Evolutionary conservation across 495 filamentous ascomycete genomes (phyloP), one percentile per base, ranked within the genome.

Genomic region (Jackrogersella multiformis): DNA sequence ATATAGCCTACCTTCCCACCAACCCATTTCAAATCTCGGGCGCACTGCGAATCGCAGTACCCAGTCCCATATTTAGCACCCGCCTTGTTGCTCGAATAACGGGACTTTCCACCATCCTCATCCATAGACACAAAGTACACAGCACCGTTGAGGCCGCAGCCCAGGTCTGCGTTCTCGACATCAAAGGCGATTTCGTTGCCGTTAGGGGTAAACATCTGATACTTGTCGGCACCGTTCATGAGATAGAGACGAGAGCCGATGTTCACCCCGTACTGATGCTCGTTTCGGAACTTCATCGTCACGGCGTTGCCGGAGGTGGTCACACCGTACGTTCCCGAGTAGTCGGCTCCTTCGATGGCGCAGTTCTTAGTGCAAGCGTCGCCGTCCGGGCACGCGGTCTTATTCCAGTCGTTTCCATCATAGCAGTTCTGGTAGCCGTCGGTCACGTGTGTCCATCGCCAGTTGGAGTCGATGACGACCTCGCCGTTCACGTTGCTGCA

Each of bases 101-200:
- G 79, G 70, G 76, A 56, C 58, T 78, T 72, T 57, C 83, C 84
- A 64, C 85, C 84, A 69, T 86, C 83, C 16, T 68, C 73, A 55
- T 83, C 79, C 83, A 87, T 87, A 61, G 80, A 80, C 18, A 84
- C 79, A 57, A 87, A 85, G 74, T 86, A 87, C 2, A 87, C 78
- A 28, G 84, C 84, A 32, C 83, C 81, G 71, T 86, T 86, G 23
- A 87, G 68, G 32, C 85, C 85, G 69, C 83, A 87, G 30, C 59
- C 71, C 7, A 74, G 26, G 53, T 87, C 78, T 42, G 79, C 82
- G 12, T 86, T 79, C 64, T 86, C 85, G 56, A 87, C 84, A 58
- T 86, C 83, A 68, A 87, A 86, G 57, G 82, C 83, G 77, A 86
- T 85, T 74, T 87, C 85, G 70, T 84, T 83, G 73, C 80, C 81